Evolutionary conservation across 331 rosid species (phyloP).

Genomic region (Spiraea crenata): DNA sequence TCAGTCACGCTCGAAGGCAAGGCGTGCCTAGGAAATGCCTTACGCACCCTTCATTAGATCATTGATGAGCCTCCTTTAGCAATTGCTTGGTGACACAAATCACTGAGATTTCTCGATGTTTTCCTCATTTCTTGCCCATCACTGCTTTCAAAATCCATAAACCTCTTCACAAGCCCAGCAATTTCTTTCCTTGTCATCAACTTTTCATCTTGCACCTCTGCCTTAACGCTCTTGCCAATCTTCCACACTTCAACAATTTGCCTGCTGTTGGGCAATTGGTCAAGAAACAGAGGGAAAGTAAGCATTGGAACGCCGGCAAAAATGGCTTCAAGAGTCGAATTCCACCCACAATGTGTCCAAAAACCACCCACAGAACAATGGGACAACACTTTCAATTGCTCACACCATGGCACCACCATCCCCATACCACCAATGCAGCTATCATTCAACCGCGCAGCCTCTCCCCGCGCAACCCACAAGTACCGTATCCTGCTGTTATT

Average conservation of each 20-base stretch:
- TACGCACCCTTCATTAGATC: conserved; percentile 5
- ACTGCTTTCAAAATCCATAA: conserved; percentile 33
- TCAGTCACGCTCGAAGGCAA: no score
- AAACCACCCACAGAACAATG: conserved; percentile 45
- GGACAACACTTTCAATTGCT: conserved; percentile 46
- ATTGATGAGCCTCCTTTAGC: conserved; percentile 33
- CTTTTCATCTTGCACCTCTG: conserved; percentile 9
- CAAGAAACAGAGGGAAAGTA: conserved; percentile 38
- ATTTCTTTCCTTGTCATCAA: conserved; percentile 29
- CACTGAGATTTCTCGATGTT: conserved; percentile 21
- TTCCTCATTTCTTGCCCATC: conserved; percentile 36
- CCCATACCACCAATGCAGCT: conserved; percentile 26
- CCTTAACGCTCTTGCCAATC: conserved; percentile 30
- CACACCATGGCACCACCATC: conserved; percentile 47
- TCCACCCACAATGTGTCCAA: conserved; percentile 53
- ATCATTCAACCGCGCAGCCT: conserved; percentile 29
- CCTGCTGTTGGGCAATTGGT: conserved; percentile 39
- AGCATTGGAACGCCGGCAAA: conserved; percentile 45
- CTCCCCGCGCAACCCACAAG: conserved; percentile 45
- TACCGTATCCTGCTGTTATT: conserved; percentile 32
- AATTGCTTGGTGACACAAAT: conserved; percentile 28
- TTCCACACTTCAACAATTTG: conserved; percentile 50
- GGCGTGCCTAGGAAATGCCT: no score
- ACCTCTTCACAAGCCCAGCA: conserved; percentile 27
- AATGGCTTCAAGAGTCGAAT: conserved; percentile 43